phyloP scores from a whole-genome alignment of 2,329 filamentous ascomycete species.

The Paraphoma sp. region DNA sequence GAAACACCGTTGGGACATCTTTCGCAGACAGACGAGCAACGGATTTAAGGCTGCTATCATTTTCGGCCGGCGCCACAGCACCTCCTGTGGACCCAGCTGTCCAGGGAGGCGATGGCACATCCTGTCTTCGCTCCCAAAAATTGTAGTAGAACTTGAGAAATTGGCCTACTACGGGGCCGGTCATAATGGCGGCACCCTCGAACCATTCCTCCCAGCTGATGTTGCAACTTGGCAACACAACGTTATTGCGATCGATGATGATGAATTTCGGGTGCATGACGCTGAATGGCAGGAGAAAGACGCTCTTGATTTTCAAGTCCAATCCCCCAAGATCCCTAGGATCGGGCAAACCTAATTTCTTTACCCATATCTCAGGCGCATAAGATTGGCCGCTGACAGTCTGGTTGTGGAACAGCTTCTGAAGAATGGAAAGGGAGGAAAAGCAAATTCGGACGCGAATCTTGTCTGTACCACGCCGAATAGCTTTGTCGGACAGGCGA shows the following conservation, averaged over 20 bases:
- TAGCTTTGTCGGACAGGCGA: slow-evolving; percentile 62
- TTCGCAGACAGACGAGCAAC: slow-evolving; percentile 2
- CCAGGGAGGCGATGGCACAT: slow-evolving; percentile 8
- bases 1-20: slow-evolving; percentile 64
- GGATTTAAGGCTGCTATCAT: slow-evolving; percentile 3
- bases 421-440: slow-evolving; percentile 73
- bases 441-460: slow-evolving; percentile 76
- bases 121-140: slow-evolving; percentile 66
- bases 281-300: slow-evolving; percentile 81
- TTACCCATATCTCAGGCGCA: slow-evolving; percentile 63
- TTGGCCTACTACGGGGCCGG: slow-evolving; percentile 66
- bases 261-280: slow-evolving; percentile 91
- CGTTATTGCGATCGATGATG: slow-evolving; percentile 70
- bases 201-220: slow-evolving; percentile 90
- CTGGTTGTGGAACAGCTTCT: slow-evolving; percentile 78
- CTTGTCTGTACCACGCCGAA: slow-evolving; percentile 38
- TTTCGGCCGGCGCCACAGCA: too few species aligned
- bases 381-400: slow-evolving; percentile 69
- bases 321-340: slow-evolving; percentile 64
- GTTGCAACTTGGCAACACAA: slow-evolving; percentile 80
- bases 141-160: slow-evolving; percentile 70
- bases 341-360: slow-evolving; percentile 68
- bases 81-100: background rate
- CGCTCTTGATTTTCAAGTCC: slow-evolving; percentile 73
- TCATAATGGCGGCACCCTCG: slow-evolving; percentile 74